These are phyloP conservation scores for Fusarium fujikuroi DNA, from an alignment of 2,329 filamentous ascomycete genomes.

Conservation along the genomic window DNA sequence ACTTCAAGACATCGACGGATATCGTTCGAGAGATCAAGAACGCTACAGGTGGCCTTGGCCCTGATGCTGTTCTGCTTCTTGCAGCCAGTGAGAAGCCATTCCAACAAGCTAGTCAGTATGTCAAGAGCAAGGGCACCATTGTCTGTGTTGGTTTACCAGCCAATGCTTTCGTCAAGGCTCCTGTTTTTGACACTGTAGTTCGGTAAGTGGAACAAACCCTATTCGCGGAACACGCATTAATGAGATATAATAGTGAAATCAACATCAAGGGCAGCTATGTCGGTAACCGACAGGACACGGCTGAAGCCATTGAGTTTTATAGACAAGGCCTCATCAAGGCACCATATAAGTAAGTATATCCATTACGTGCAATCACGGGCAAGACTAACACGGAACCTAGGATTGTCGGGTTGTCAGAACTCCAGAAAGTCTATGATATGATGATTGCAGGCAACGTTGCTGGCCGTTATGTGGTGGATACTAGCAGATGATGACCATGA, in stretches of 20 bases:
- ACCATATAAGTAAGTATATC: slow-evolving; percentile 70
- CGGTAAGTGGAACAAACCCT: slow-evolving; percentile 15
- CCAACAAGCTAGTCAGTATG: slow-evolving; percentile 88
- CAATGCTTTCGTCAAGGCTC: slow-evolving; percentile 80
- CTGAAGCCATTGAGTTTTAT: slow-evolving; percentile 90
- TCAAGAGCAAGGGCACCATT: slow-evolving; percentile 80
- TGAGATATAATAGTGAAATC: slow-evolving; percentile 70
- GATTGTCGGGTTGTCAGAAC: slow-evolving; percentile 78
- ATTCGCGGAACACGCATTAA: not conserved
- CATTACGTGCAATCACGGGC: rapidly evolving
- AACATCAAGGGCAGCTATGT: slow-evolving; percentile 90
- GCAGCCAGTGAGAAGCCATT: slow-evolving; percentile 89
- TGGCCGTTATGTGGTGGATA: slow-evolving; percentile 80
- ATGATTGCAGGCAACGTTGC: slow-evolving; percentile 74
- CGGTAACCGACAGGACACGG: slow-evolving; percentile 84
- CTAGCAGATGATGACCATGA: slow-evolving; percentile 59
- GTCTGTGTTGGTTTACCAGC: slow-evolving; percentile 88
- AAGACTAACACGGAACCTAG: slow-evolving; percentile 18
- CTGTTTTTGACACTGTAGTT: slow-evolving; percentile 86
- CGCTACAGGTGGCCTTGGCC: slow-evolving; percentile 78
- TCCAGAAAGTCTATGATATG: slow-evolving; percentile 79
- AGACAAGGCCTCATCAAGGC: slow-evolving; percentile 81
- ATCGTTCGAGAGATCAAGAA: slow-evolving; percentile 79
- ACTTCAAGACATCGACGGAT: slow-evolving; percentile 79
- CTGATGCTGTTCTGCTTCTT: slow-evolving; percentile 85